Percentiles rank a stretch among this genome's conserved stretches.
Evolutionary conservation across 176 grass and related monocot genomes (phyloP).

Genomic region (Raddia distichophylla): DNA sequence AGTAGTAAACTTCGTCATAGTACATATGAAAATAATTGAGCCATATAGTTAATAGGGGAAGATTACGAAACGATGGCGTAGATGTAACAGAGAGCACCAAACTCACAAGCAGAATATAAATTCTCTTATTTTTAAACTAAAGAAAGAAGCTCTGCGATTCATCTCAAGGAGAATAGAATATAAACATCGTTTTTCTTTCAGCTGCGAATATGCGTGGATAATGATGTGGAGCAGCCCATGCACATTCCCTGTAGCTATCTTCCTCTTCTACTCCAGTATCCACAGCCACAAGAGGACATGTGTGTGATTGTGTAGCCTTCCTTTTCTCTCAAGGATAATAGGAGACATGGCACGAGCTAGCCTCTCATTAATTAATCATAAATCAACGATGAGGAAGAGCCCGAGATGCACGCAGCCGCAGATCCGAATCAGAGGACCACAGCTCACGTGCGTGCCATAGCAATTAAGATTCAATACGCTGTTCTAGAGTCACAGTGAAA

Average conservation of each 20-base stretch:
- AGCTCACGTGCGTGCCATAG: conserved; percentile 31
- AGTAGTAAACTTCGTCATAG: too few relatives aligned
- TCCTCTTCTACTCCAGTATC: neutral
- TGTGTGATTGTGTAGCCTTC: neutral
- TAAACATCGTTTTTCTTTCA: neutral
- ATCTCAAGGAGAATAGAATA: too few relatives aligned
- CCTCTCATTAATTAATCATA: neutral
- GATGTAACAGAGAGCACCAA: too few relatives aligned
- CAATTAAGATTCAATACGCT: conserved; percentile 16
- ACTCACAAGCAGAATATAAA: too few relatives aligned
- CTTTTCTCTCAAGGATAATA: conserved; percentile 20
- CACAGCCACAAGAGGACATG: conserved; percentile 23
- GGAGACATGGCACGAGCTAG: conserved; percentile 44
- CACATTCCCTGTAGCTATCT: neutral
- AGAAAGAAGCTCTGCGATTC: too few relatives aligned
- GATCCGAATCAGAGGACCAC: conserved; percentile 31
- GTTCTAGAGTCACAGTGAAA: neutral
- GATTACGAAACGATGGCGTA: too few relatives aligned
- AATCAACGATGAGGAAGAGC: conserved; percentile 32
- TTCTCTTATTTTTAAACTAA: too few relatives aligned
- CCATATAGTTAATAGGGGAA: too few relatives aligned
- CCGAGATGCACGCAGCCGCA: conserved; percentile 47
- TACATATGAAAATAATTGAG: too few relatives aligned
- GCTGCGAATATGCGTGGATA: neutral
- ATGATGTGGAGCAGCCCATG: conserved; percentile 8